A percentile compares a stretch with the other conserved stretches of the same genome.
Conservation (phyloP, 305 asterid species). For the Petunia hybrid region DNA sequence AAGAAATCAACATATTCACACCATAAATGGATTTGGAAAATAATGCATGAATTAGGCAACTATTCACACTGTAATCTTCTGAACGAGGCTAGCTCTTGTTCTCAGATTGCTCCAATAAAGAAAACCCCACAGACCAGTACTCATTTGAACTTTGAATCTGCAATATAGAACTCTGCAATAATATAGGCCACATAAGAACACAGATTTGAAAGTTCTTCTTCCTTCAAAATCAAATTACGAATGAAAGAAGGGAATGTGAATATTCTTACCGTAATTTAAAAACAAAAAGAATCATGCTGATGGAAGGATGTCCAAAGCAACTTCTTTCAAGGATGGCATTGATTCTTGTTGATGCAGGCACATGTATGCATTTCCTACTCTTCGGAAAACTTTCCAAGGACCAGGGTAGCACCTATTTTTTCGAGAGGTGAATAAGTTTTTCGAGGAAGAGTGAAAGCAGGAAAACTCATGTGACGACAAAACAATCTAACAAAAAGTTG, state of each 20-base stretch:
- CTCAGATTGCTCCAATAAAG: too few species aligned
- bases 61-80: too few species aligned
- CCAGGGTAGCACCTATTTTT: slow-evolving; percentile 77
- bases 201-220: slow-evolving; percentile 33
- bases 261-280: background rate
- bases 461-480: background rate
- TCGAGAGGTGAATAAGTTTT: background rate
- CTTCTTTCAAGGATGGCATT: slow-evolving; percentile 94
- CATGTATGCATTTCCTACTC: slow-evolving; percentile 56
- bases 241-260: slow-evolving; percentile 8
- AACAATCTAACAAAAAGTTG: background rate
- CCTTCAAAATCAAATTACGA: slow-evolving; percentile 10
- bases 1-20: too few species aligned
- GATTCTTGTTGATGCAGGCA: slow-evolving; percentile 75
- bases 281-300: slow-evolving; percentile 45
- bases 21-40: too few species aligned
- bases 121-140: too few species aligned
- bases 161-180: background rate
- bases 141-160: background rate
- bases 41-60: too few species aligned
- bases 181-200: slow-evolving; percentile 33
- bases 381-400: slow-evolving; percentile 81
- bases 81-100: too few species aligned
- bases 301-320: slow-evolving; percentile 86
- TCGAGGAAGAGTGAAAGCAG: background rate